These are phyloP conservation scores for Beauveria caledonica DNA, from an alignment of 2,329 filamentous ascomycete genomes.

Conservation along the genomic window DNA sequence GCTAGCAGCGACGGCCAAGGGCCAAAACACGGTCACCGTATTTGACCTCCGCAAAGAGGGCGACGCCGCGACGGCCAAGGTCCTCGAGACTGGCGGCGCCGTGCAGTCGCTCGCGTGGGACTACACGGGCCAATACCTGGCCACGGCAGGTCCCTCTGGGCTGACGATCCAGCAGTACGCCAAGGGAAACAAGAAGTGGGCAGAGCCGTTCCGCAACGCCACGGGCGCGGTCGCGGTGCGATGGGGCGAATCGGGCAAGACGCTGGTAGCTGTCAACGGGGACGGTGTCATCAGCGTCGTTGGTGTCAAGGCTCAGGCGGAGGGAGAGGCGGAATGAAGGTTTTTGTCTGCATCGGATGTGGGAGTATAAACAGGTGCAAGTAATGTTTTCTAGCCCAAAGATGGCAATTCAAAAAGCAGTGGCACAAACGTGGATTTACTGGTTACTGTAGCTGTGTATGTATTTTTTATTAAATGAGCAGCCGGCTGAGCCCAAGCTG, in stretches of 20 bases:
- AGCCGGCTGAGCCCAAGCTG: background rate
- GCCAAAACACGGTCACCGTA: constrained; percentile 70
- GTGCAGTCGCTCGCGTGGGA: constrained; percentile 79
- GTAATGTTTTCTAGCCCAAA: constrained; percentile 1
- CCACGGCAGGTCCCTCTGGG: constrained; percentile 70
- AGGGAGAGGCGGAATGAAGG: background rate
- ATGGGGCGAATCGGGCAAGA: constrained; percentile 71
- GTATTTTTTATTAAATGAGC: background rate
- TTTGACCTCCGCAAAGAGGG: constrained; percentile 92
- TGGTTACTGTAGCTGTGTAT: background rate
- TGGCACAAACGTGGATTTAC: background rate
- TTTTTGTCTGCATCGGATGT: background rate
- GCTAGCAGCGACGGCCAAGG: constrained; percentile 76
- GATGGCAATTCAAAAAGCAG: background rate
- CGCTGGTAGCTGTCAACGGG: constrained; percentile 63
- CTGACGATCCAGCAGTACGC: constrained; percentile 83
- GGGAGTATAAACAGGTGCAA: background rate
- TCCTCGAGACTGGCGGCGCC: constrained; percentile 75
- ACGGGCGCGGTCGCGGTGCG: constrained; percentile 63
- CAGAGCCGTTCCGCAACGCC: constrained; percentile 71
- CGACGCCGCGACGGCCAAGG: constrained; percentile 70
- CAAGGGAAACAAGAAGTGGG: constrained; percentile 83
- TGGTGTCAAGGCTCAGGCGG: constrained; percentile 38
- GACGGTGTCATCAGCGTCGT: constrained; percentile 71
- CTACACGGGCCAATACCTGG: constrained; percentile 88